Conservation (phyloP, 108 stramenopile genomes). For the Cylindrotheca closterium region DNA sequence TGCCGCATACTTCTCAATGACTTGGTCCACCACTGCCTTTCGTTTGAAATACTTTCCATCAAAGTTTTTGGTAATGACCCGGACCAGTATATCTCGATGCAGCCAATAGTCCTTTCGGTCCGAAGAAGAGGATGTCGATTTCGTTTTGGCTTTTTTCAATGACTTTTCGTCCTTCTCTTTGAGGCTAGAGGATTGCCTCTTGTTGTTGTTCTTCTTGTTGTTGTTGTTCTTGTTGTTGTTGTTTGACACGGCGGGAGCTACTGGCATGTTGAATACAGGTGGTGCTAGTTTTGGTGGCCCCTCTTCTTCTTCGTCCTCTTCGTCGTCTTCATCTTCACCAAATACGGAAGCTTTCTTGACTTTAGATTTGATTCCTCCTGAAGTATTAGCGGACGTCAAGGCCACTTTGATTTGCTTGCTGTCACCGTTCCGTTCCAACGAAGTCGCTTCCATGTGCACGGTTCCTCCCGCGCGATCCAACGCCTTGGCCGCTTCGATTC, state of each 20-base stretch:
- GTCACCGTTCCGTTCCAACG: constrained; percentile 35
- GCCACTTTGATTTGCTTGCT: constrained; percentile 36
- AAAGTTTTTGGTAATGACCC: constrained; percentile 77
- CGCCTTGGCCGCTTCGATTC: constrained; percentile 79
- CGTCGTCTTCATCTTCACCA: constrained; percentile 36
- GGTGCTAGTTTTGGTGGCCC: constrained; percentile 1
- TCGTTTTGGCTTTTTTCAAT: constrained; percentile 7
- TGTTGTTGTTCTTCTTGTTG: constrained; percentile 8
- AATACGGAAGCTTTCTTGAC: constrained; percentile 21
- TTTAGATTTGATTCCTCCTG: constrained; percentile 6
- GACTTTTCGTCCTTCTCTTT: constrained; percentile 4
- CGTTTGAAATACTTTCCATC: constrained; percentile 81
- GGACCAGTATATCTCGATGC: constrained; percentile 71
- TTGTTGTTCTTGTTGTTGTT: constrained; percentile 13
- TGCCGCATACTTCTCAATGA: constrained; percentile 68
- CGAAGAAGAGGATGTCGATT: no score
- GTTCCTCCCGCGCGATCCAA: constrained; percentile 64
- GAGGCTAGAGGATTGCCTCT: neutral
- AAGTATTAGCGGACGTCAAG: constrained; percentile 7
- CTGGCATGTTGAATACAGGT: neutral
- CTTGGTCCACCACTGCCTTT: constrained; percentile 74
- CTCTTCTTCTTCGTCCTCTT: constrained; percentile 22
- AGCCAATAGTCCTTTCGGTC: constrained; percentile 69
- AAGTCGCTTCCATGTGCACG: constrained; percentile 53
- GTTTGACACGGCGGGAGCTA: constrained; percentile 3